phyloP scores from a whole-genome alignment of 345 rosid genomes.

The Moricandia arvensis region DNA sequence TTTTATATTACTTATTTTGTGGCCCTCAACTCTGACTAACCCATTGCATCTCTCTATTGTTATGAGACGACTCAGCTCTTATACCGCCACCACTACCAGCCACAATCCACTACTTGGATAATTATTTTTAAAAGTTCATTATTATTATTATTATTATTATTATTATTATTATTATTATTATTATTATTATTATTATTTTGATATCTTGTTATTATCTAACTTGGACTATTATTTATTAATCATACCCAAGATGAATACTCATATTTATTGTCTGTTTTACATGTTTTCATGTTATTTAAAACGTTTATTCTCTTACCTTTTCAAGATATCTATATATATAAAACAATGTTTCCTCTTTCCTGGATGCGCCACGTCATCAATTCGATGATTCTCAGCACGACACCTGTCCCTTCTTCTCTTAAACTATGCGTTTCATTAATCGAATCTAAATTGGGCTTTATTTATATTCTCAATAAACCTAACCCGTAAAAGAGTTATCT shows the following conservation, averaged over 20 bases:
- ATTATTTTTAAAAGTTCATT: not conserved
- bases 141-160: not conserved
- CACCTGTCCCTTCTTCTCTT: too few species aligned
- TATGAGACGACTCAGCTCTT: not conserved
- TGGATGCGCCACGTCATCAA: too few species aligned
- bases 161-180: too few species aligned
- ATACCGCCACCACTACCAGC: not conserved
- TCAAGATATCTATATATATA: too few species aligned
- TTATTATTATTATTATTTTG: not conserved
- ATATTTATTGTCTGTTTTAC: not conserved
- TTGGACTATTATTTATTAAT: not conserved
- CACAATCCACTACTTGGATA: constrained; percentile 2
- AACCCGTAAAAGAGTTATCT: too few species aligned
- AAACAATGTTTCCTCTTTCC: too few species aligned
- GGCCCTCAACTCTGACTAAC: not conserved
- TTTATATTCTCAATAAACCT: too few species aligned
- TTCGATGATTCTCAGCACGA: too few species aligned
- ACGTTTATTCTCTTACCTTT: not conserved
- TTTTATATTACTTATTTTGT: not conserved
- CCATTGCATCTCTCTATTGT: not conserved
- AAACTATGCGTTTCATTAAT: too few species aligned
- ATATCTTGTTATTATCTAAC: not conserved
- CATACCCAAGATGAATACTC: not conserved
- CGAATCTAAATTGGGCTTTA: too few species aligned
- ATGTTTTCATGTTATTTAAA: not conserved